These are phyloP conservation scores for Fusarium nisikadoi DNA, from an alignment of 2,329 filamentous ascomycete species.

Conservation along the genomic window DNA sequence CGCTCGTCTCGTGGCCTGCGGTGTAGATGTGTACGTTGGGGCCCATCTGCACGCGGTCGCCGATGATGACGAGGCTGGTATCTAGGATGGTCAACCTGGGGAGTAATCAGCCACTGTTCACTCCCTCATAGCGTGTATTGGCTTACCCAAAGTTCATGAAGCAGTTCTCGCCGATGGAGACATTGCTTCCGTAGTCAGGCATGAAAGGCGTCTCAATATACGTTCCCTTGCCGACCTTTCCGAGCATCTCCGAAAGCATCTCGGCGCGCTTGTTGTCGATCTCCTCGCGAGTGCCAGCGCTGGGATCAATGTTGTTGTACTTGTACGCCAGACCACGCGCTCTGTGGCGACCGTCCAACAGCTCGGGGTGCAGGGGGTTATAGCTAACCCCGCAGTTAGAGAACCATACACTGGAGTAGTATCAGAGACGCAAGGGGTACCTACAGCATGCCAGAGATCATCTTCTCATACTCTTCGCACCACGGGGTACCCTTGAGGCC, in stretches of 20 bases:
- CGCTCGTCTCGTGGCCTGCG: slow-evolving; percentile 76
- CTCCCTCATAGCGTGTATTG: too few species aligned
- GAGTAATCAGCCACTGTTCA: too few species aligned
- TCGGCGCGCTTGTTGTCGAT: slow-evolving; percentile 6
- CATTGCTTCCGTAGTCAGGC: slow-evolving; percentile 74
- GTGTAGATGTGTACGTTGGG: slow-evolving; percentile 77
- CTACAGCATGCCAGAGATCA: slow-evolving; percentile 45
- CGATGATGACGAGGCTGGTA: slow-evolving; percentile 76
- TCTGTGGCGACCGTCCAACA: slow-evolving; percentile 37
- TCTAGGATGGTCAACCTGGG: slow-evolving; percentile 68
- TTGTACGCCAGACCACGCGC: slow-evolving; percentile 36
- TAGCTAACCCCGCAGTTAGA: slow-evolving; percentile 25
- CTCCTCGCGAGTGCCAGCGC: slow-evolving; percentile 19
- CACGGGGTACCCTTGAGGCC: slow-evolving; percentile 29
- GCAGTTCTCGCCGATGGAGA: slow-evolving; percentile 69
- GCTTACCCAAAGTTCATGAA: slow-evolving; percentile 64
- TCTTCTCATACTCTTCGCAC: slow-evolving; percentile 43
- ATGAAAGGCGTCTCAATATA: slow-evolving; percentile 71
- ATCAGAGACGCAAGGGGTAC: not conserved
- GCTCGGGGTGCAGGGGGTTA: slow-evolving; percentile 25
- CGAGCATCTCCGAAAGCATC: slow-evolving; percentile 32
- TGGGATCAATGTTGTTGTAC: slow-evolving; percentile 42
- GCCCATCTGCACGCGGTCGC: slow-evolving; percentile 76
- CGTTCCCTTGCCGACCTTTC: slow-evolving; percentile 49
- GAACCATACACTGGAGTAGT: accelerated